Percentiles rank a stretch among this genome's conserved stretches.
Conservation (phyloP, 192 early-diverging fungal genomes). For the Rhizophagus clarus region DNA sequence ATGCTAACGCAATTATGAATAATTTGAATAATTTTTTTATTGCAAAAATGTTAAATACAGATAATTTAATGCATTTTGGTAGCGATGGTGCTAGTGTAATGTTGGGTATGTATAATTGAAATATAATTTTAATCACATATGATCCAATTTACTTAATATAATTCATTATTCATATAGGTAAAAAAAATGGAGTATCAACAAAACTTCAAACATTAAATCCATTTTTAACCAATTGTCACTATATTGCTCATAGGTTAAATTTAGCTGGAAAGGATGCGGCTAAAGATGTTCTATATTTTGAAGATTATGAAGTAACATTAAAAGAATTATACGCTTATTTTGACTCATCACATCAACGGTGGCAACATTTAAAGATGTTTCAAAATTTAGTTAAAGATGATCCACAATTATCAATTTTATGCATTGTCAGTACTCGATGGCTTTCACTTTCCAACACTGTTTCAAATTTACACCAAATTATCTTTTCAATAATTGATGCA, state of each 20-base stretch:
- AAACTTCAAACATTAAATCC: constrained; percentile 6
- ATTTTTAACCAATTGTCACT: constrained; percentile 13
- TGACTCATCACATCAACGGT: neutral
- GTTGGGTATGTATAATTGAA: neutral
- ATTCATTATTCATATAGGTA: constrained; percentile 5
- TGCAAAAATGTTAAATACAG: constrained; percentile 6
- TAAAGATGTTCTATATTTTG: constrained; percentile 1
- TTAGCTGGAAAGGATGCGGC: neutral
- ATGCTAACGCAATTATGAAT: neutral
- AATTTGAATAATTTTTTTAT: constrained; percentile 7
- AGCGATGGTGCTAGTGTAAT: neutral
- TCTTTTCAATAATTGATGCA: constrained; percentile 13
- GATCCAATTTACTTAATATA: neutral
- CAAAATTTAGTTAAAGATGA: constrained; percentile 6
- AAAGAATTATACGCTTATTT: constrained; percentile 14
- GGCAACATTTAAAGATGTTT: neutral
- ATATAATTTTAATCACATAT: neutral
- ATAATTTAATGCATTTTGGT: constrained; percentile 14
- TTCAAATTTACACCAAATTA: constrained; percentile 23
- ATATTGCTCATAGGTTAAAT: neutral
- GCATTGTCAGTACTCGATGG: neutral
- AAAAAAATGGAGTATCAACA: neutral
- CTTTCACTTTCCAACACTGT: constrained; percentile 2
- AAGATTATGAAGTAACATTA: constrained; percentile 12
- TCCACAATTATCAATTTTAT: neutral